A percentile compares a stretch with the other conserved stretches of the same genome.
Conservation (phyloP, 306 rosid genomes). For the Cajanus cajan region DNA sequence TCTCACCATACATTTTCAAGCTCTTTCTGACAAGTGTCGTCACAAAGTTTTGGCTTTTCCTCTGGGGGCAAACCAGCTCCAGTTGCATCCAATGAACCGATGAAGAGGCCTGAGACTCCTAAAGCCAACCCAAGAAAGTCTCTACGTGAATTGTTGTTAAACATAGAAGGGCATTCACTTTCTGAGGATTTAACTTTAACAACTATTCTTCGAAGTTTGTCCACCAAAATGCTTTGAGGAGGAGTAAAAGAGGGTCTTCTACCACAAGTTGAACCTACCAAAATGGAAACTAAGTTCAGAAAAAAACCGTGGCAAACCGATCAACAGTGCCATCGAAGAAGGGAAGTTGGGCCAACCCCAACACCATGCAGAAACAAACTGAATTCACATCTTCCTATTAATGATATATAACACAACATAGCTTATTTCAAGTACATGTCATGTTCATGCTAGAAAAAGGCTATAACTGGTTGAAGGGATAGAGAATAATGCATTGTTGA, state of each 20-base stretch:
- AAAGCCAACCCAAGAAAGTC: conserved; percentile 61
- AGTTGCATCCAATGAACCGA: conserved; percentile 45
- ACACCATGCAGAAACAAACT: neutral
- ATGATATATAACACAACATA: neutral
- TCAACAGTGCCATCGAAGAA: neutral
- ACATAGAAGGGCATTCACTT: conserved; percentile 33
- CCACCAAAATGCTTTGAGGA: conserved; percentile 38
- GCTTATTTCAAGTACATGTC: neutral
- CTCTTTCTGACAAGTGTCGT: conserved; percentile 72
- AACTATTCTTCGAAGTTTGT: conserved; percentile 39
- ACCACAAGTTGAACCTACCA: conserved; percentile 50
- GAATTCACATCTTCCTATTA: conserved; percentile 1
- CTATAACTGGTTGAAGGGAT: no score
- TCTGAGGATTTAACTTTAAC: conserved; percentile 31
- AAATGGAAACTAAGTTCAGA: neutral
- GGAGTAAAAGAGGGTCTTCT: conserved; percentile 22
- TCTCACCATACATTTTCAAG: conserved; percentile 99
- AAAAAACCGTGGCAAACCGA: neutral
- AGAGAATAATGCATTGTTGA: neutral
- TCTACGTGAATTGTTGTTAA: conserved; percentile 53
- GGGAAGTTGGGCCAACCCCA: neutral
- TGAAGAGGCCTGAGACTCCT: conserved; percentile 58
- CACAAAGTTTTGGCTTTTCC: conserved; percentile 80
- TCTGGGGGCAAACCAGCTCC: conserved; percentile 97
- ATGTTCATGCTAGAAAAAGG: neutral